These are phyloP conservation scores for Didymella arachidicola DNA, from an alignment of 2,329 filamentous ascomycete species.

Conservation along the genomic window DNA sequence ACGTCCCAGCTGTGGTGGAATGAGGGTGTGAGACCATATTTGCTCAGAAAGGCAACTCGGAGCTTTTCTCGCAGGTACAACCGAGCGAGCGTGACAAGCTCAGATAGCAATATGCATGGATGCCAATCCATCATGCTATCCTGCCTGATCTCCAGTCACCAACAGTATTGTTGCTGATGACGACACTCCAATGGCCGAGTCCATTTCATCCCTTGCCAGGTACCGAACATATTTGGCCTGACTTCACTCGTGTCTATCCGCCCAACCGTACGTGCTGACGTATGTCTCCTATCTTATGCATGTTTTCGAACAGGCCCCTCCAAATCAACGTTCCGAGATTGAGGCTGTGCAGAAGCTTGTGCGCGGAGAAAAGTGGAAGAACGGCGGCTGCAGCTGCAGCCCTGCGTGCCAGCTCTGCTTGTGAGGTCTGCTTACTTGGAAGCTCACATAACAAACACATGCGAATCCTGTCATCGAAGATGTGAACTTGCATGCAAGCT, in stretches of 20 bases:
- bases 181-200: neutral
- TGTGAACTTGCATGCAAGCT: too few relatives aligned
- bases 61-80: constrained; percentile 11
- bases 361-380: constrained; percentile 12
- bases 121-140: neutral
- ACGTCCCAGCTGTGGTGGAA: constrained; percentile 18
- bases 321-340: constrained; percentile 13
- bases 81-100: neutral
- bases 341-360: constrained; percentile 23
- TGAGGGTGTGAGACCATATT: constrained; percentile 9
- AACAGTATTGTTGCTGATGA: neutral
- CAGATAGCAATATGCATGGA: constrained; percentile 1
- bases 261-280: constrained; percentile 12
- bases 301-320: constrained; percentile 1
- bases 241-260: constrained; percentile 1
- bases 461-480: neutral
- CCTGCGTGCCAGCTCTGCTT: neutral
- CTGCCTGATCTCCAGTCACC: neutral
- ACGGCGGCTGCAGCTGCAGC: neutral
- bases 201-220: neutral
- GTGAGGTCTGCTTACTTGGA: neutral
- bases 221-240: constrained; percentile 4
- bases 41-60: constrained; percentile 12
- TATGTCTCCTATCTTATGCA: constrained; percentile 13
- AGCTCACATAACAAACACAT: neutral